Evolutionary conservation across 192 early-diverging fungal species (phyloP).

Genomic region (Rhizoclosmatium sp.): DNA sequence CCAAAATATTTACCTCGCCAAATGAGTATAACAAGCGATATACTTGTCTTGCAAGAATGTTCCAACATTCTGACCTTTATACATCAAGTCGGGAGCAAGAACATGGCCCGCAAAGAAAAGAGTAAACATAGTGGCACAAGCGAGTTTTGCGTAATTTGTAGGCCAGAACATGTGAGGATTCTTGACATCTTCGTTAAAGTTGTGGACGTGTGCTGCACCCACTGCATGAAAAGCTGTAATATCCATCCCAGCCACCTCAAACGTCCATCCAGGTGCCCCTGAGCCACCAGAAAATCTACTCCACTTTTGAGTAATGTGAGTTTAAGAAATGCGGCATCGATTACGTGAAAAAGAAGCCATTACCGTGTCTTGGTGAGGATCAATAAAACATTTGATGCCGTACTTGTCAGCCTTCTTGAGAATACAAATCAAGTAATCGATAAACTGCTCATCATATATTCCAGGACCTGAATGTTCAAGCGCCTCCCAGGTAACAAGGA

Average conservation of each 20-base stretch:
- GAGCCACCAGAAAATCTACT: conserved; percentile 77
- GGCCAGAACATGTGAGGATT: conserved; percentile 76
- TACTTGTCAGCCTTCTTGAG: conserved; percentile 72
- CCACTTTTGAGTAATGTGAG: conserved; percentile 45
- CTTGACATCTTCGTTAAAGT: conserved; percentile 52
- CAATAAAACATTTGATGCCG: conserved; percentile 84
- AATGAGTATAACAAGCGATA: conserved; percentile 70
- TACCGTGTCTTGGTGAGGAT: conserved; percentile 89
- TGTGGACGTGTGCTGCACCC: conserved; percentile 83
- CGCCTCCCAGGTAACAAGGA: conserved; percentile 84
- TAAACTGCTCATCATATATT: conserved; percentile 81
- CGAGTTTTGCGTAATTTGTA: conserved; percentile 88
- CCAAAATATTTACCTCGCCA: conserved; percentile 59
- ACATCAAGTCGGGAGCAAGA: conserved; percentile 74
- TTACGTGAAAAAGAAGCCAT: conserved; percentile 15
- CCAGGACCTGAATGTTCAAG: conserved; percentile 85
- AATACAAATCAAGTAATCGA: conserved; percentile 74
- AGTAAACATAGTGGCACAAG: conserved; percentile 85
- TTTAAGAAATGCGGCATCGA: not conserved
- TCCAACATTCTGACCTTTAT: conserved; percentile 71
- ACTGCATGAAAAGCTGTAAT: conserved; percentile 75
- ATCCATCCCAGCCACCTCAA: conserved; percentile 82
- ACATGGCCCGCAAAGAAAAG: conserved; percentile 78
- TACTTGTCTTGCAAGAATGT: conserved; percentile 74
- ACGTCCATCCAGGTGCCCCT: conserved; percentile 88